A percentile compares a stretch with the other conserved stretches of the same genome.
Evolutionary conservation across 768 basidiomycete genomes (phyloP).

Genomic region (Pholiota molesta): DNA sequence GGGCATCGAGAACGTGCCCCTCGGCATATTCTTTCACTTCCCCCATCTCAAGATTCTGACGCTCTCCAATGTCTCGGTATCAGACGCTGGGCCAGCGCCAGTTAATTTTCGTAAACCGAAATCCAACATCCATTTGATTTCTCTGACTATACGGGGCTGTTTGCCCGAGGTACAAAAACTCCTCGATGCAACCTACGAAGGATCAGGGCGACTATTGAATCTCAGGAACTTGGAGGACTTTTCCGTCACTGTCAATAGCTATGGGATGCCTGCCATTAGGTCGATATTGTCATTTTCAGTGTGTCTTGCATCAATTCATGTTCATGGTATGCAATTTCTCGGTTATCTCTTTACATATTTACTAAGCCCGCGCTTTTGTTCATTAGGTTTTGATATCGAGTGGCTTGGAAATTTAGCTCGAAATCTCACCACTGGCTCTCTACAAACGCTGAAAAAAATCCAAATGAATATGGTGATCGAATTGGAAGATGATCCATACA

Average conservation of each 20-base stretch:
- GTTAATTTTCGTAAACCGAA: neutral
- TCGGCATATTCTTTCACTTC: neutral
- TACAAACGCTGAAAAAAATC: constrained; percentile 1
- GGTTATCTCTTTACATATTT: neutral
- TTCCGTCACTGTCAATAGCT: neutral
- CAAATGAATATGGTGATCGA: neutral
- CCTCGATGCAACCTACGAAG: neutral
- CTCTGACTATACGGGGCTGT: constrained; percentile 2
- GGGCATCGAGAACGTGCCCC: neutral
- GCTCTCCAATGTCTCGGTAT: neutral
- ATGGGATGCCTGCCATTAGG: neutral
- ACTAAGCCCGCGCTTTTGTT: neutral
- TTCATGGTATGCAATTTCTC: neutral
- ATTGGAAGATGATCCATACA: constrained; percentile 5
- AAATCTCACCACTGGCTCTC: neutral
- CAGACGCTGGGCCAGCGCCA: neutral
- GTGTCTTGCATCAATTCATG: neutral
- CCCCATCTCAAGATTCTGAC: neutral
- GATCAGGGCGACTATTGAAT: constrained; percentile 1
- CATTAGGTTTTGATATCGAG: constrained; percentile 1
- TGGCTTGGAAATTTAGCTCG: neutral
- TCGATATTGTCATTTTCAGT: neutral
- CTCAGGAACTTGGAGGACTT: constrained; percentile 11
- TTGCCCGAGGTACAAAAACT: constrained; percentile 6
- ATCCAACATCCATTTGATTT: constrained; percentile 5